Base-by-base conservation (phyloP, 768 basidiomycete species). In the Gymnopilus dilepis region DNA sequence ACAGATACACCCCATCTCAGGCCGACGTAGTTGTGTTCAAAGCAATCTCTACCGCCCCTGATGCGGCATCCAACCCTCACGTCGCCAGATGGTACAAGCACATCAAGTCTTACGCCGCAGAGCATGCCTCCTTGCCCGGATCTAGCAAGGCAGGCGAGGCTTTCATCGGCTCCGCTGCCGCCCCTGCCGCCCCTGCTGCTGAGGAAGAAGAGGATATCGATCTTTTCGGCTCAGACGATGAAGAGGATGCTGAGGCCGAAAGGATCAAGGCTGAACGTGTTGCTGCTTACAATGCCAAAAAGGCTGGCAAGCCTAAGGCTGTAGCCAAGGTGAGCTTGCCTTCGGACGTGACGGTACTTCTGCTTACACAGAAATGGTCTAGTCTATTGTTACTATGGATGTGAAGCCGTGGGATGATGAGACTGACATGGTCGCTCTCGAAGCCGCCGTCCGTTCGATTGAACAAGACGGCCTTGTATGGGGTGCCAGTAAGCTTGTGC, bases 341-440 rank as follows among this genome's bases (percentile, higher is more conserved):
- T n/a, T n/a, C n/a, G n/a, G n/a, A n/a, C n/a, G n/a, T n/a, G n/a
- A n/a, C n/a, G n/a, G n/a, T n/a, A n/a, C n/a, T n/a, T n/a, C n/a
- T n/a, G n/a, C n/a, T n/a, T n/a, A n/a, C n/a, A n/a, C n/a, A n/a
- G 31, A 30, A 50, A n/a, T 28, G 9, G 9, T 5, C 6, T 28
- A 98, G 95, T 99, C 97, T 67, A 88, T 99, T 63, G 97, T 99
- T 53, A 99, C 97, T 48, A 80, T 99, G 68, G 97, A 99, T 68
- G 95, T 99, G 64, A 99, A 99, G 80, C 96, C 97, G 40, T 97
- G 95, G 97, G 97, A 99, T 75, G 97, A 99, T 73, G 95, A 97
- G 82, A 99, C 97, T 53, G 94, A 98, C 77, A 96, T 99, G 96
- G 84, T 72, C 43, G 91, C 81, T 53, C 82, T 99, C 68, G 97